Base-by-base conservation (phyloP, 2,329 filamentous ascomycete genomes). In the Fusarium sulawesiense region DNA sequence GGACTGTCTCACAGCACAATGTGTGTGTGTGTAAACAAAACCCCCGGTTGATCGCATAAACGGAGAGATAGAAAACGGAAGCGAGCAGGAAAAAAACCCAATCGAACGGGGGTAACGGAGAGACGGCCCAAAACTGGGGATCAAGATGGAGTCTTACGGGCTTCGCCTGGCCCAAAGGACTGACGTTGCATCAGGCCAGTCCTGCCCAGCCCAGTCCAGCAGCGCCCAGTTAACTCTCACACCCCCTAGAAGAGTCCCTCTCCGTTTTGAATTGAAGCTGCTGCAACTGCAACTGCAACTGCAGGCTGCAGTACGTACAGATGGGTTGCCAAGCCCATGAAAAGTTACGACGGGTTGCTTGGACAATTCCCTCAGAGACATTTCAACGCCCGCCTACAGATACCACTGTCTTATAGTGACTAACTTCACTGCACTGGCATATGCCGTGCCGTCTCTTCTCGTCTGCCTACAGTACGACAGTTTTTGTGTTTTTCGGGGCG, bases 101-200 rank as follows among this genome's bases (percentile, higher is more conserved):
- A 51, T 49, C 56, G 44, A 51, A 50, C 59, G 61, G 64, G 71
- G 69, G 56, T 53, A 51, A 69, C 58, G 65, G 64, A 72, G 70
- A 46, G 55, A 58, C 47, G 53, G 56, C 61, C 44, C 47, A 57
- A 54, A 65, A 56, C 47, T 63, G 63, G 37, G 56, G 56, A 50
- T 42, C 32, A 14, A 40, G 32, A 56, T 56, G 60, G 60, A 61
- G 60, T 63, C 60, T 27, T 21, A 66, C 71, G 68, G 71, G 50
- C 41, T 71, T 70, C 71, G 64, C 65, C 65, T 70, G 65, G 56
- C 27, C 58, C 25, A 64, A 47, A 57, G 67, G 41, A 65, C 70
- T 58, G 53, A 68, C 23, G 72, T 73, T 74, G 68, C 72, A 75
- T 75, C 66, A 55, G 51, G 46, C 51, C 47, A 42, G 42, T 34